Base-by-base conservation (phyloP, 2,329 filamentous ascomycete genomes). In the Fusarium sp. region DNA sequence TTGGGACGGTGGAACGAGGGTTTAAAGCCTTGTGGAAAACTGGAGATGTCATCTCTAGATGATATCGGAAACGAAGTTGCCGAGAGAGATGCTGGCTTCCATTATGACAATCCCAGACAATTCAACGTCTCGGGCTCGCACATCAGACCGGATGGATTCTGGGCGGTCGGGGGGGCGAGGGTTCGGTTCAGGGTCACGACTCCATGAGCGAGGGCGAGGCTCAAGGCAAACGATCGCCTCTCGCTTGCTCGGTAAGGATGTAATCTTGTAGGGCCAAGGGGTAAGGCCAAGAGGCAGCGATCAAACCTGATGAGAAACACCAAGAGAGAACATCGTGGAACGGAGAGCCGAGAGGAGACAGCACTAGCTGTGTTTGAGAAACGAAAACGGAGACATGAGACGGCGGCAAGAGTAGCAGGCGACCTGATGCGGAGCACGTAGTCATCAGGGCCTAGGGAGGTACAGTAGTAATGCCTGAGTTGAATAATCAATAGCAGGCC, bases 11-110 rank as follows among this genome's bases (percentile, higher is more conserved):
- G 63, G 59, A 69, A 75, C 63, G 71, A 72, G 72, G 75, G 78
- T 73, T 73, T 74, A 78, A 76, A 74, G 77, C 64, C 72, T 76
- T 60, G 74, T 71, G 70, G 74, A 75, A 74, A 72, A 73, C 74
- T 72, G 63, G 63, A 67, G 71, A 77, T 78, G 74, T 75, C 77
- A 62, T 64, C 49, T 53, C 11, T 14, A 53, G 49, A 53, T 53
- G 49, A 53, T 53, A 53, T 75, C 71, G 68, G 66, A 66, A 66
- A 55, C 34, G 46, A 68, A 62, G 73, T 74, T 78, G 79, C 80
- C 82, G 81, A 83, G 81, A 79, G 74, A 75, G 79, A 76, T 59
- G 66, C 74, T 55, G 32, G 40, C 60, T 64, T 65, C 16, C 42
- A 50, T 66, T 72, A 79, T 81, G 81, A n/a, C 42, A 62, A 72